These are phyloP conservation scores for Glebionis coronaria DNA, from an alignment of 129 eudicot species.

Conservation along the genomic window DNA sequence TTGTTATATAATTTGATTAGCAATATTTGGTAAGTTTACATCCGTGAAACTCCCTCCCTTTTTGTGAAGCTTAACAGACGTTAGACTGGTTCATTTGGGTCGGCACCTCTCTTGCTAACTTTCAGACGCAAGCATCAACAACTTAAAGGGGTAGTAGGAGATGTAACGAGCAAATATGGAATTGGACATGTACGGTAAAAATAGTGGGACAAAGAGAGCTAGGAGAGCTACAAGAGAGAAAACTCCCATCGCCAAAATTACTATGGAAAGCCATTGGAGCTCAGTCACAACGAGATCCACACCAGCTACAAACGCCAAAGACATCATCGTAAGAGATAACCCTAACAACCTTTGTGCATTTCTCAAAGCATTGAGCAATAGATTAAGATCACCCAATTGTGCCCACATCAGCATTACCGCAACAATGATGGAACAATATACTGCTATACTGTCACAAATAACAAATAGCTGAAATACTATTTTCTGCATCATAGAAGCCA, in stretches of 20 bases:
- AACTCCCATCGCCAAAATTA: constrained; percentile 26
- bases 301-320: constrained; percentile 39
- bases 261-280: constrained; percentile 23
- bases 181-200: constrained; percentile 22
- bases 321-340: constrained; percentile 41
- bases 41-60: too few species aligned
- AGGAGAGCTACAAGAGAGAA: constrained; percentile 16
- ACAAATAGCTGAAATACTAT: constrained; percentile 15
- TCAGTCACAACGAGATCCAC: constrained; percentile 32
- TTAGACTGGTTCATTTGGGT: too few species aligned
- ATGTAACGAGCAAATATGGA: constrained; percentile 18
- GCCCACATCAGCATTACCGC: constrained; percentile 47
- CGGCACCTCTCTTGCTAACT: constrained; percentile 6
- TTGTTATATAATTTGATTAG: too few species aligned
- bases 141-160: constrained; percentile 25
- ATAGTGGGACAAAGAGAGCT: constrained; percentile 31
- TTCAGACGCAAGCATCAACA: constrained; percentile 26
- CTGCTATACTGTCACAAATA: constrained; percentile 38
- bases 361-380: constrained; percentile 28
- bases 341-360: constrained; percentile 29
- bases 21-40: too few species aligned
- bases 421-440: constrained; percentile 40
- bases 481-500: constrained; percentile 26
- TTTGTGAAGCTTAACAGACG: too few species aligned
- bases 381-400: constrained; percentile 38